phyloP scores from a whole-genome alignment of 2,329 filamentous ascomycete species.

The Ascocoryne sarcoides region DNA sequence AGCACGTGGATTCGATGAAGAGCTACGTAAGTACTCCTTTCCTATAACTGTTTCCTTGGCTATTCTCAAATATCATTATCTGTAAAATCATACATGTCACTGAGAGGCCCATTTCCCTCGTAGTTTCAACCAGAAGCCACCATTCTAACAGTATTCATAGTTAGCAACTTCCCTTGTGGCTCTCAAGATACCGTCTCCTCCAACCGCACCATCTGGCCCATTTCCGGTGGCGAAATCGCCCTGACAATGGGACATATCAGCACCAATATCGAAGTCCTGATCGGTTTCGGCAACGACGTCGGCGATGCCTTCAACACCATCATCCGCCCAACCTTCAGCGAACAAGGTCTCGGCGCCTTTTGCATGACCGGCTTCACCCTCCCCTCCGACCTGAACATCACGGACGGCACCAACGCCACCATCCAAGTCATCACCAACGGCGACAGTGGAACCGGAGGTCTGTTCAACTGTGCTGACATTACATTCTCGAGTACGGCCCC shows the following conservation, averaged over 20 bases:
- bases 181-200: constrained; percentile 35
- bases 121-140: too few relatives aligned
- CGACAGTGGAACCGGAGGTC: constrained; percentile 42
- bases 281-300: constrained; percentile 17
- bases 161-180: constrained; percentile 32
- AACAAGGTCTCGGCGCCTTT: constrained; percentile 43
- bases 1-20: constrained; percentile 36
- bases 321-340: constrained; percentile 15
- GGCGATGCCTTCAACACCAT: constrained; percentile 21
- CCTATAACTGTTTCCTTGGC: not conserved
- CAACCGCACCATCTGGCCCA: constrained; percentile 39
- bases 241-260: constrained; percentile 41
- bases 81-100: too few relatives aligned
- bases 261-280: constrained; percentile 19
- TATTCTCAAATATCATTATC: too few relatives aligned
- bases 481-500: constrained; percentile 49
- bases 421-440: constrained; percentile 64
- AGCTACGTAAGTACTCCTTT: constrained; percentile 22
- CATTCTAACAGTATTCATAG: too few relatives aligned
- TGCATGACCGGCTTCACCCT: constrained; percentile 54
- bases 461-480: constrained; percentile 73
- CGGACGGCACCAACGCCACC: constrained; percentile 55
- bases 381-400: constrained; percentile 37
- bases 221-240: constrained; percentile 42
- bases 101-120: too few relatives aligned